Evolutionary conservation across 805 yeast genomes (phyloP).

Genomic region (Yarrowia osloensis): DNA sequence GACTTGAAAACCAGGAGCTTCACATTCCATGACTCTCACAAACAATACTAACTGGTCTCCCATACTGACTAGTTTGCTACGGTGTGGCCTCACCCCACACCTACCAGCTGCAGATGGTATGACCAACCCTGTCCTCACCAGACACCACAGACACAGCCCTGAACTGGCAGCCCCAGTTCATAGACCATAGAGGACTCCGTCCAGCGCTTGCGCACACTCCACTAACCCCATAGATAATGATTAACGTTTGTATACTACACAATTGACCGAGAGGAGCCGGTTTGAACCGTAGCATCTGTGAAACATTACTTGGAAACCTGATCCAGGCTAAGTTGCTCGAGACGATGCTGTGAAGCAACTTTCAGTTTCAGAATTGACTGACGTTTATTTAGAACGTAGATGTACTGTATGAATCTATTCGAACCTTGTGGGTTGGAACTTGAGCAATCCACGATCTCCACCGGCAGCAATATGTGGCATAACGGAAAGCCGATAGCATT

Average conservation of each 20-base stretch:
- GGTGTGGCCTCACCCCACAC: neutral
- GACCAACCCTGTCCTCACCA: neutral
- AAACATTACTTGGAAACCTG: too few species aligned
- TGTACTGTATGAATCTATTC: too few species aligned
- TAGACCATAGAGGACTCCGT: conserved; percentile 10
- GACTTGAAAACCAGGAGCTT: neutral
- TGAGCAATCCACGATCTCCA: too few species aligned
- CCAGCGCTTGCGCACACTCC: conserved; percentile 14
- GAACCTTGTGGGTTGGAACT: too few species aligned
- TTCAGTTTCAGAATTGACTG: too few species aligned
- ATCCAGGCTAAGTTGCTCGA: too few species aligned
- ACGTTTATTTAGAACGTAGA: too few species aligned
- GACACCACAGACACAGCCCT: neutral
- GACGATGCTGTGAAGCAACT: too few species aligned
- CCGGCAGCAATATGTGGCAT: too few species aligned
- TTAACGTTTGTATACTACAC: conserved; percentile 17
- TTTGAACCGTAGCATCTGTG: too few species aligned
- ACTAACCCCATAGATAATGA: conserved; percentile 29
- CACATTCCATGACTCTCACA: neutral
- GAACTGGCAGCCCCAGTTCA: neutral
- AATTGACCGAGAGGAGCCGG: neutral
- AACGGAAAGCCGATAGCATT: too few species aligned
- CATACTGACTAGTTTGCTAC: too few species aligned
- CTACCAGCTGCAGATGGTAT: neutral
- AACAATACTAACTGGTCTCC: neutral